Conservation (phyloP, 768 basidiomycete genomes). For the Suillus sp. region DNA sequence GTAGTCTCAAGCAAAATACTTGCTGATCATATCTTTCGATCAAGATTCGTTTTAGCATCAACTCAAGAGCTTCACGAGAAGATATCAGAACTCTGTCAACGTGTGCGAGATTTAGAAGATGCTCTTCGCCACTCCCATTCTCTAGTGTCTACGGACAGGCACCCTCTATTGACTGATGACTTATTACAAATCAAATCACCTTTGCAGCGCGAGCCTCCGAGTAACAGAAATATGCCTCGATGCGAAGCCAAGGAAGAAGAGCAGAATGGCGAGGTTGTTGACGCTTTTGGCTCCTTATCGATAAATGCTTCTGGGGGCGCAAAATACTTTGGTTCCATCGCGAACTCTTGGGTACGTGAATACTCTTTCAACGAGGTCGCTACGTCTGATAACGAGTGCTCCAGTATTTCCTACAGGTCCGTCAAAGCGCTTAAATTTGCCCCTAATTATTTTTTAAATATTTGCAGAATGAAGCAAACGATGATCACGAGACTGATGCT, state of each 20-base stretch:
- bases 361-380: constrained; percentile 9
- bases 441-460: constrained; percentile 16
- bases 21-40: constrained; percentile 13
- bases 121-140: constrained; percentile 61
- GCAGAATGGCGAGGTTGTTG: constrained; percentile 65
- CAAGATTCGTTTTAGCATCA: constrained; percentile 75
- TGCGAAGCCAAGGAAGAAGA: constrained; percentile 61
- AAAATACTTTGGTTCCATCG: constrained; percentile 75
- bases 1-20: background rate
- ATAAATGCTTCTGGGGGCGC: constrained; percentile 72
- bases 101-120: constrained; percentile 79
- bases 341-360: constrained; percentile 70
- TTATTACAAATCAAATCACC: constrained; percentile 76
- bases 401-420: constrained; percentile 77
- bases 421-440: constrained; percentile 18
- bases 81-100: constrained; percentile 69
- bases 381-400: constrained; percentile 17
- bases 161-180: constrained; percentile 72
- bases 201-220: constrained; percentile 63
- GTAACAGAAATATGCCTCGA: constrained; percentile 40
- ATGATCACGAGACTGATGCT: constrained; percentile 52
- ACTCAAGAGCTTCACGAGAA: constrained; percentile 84
- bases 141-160: constrained; percentile 57
- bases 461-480: constrained; percentile 58
- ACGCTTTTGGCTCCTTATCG: constrained; percentile 79